Evolutionary conservation across 106 monocot species (phyloP), one percentile per base, ranked within the genome.

Genomic region (Acorus calamus): DNA sequence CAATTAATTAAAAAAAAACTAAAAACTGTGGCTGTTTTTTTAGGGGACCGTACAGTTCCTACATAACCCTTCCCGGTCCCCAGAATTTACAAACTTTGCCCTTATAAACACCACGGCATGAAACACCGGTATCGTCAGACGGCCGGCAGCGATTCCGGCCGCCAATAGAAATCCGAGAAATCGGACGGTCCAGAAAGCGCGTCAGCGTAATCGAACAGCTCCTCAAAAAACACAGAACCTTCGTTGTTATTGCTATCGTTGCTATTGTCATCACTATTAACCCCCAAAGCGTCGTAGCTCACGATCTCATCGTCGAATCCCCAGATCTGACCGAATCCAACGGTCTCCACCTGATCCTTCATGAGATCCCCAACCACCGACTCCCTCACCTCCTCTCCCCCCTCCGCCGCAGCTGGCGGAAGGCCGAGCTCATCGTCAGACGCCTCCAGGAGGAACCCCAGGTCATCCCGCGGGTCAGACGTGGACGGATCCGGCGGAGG

Each of bases 381-480:
- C 28, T 51, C 69, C 12, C 57, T 59, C 4, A 57, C 74, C 54
- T 67, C 74, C 3, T 49, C 67, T 7, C 49, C 54, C 51, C 57
- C 61, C 6, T 65, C 47, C 8, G 73, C n/a, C 5, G 47, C 60
- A n/a, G 92, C 63, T 46, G 93, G 93, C 3, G 93, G 93, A 0
- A 94, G 71, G 3, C 89, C 93, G 8, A 94, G 83, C 74, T 94
- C 89, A 52, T 94, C 89, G 61, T 94, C 93, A 1, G 93, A 94
- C 2, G 93, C 93, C 54, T 79, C 93, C 1, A 89, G 66, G 6
- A 94, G 72, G 61, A 61, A 94, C 14, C 89, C 89, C 1, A 94
- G 77, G 60, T 94, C 89, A 11, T 64, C 62, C 50, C 52, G 75
- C 7, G 7, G 6, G 50, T 5, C 42, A 45, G 11, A n/a, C 14